Evolutionary conservation across 2,329 filamentous ascomycete genomes (phyloP), one percentile per base, ranked within the genome.

Genomic region (Ceratocystis huliohia): DNA sequence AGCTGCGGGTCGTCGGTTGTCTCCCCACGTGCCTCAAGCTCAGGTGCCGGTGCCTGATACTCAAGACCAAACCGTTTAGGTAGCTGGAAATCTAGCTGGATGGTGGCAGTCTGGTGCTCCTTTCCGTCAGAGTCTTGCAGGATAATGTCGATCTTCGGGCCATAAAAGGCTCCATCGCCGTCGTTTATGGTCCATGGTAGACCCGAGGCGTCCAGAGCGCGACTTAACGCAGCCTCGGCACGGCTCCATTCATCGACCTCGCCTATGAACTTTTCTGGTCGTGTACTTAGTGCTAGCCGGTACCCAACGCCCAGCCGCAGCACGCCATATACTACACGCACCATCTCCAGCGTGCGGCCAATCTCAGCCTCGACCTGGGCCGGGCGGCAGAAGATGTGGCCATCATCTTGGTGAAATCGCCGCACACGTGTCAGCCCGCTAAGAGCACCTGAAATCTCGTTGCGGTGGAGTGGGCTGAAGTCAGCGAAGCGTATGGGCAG

Each of bases 121-220:
- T 93, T 95, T 6, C 89, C 89, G 72, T 89, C 83, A 0, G 87
- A 86, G 73, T 95, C 91, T 68, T 82, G 84, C 59, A 96, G 76
- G 48, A 95, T 84, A 57, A 96, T 88, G 72, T 96, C 91, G 70
- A 96, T 96, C 77, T 96, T 96, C 41, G 91, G 91, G 0, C 91
- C 91, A 72, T 96, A 96, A 73, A 96, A 96, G 3, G 91, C 91
- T 15, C 91, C 91, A 68, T 95, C 91, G 10, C 89, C 90, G 71
- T 87, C 82, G 69, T 91, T 93, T 67, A 93, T 70, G 1, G 81
- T 82, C 88, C 89, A 96, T 45, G 82, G 76, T 71, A 84, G 82
- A 8, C 86, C 87, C 15, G 89, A 91, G 70, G 89, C 84, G 66
- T 87, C 83, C 0, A 78, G 70, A 0, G 77, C 78, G 61, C 75